Percentiles rank a stretch among this genome's conserved stretches.
phyloP scores from a whole-genome alignment of 148 eudicot genomes.

The Vaccinium macrocarpon region DNA sequence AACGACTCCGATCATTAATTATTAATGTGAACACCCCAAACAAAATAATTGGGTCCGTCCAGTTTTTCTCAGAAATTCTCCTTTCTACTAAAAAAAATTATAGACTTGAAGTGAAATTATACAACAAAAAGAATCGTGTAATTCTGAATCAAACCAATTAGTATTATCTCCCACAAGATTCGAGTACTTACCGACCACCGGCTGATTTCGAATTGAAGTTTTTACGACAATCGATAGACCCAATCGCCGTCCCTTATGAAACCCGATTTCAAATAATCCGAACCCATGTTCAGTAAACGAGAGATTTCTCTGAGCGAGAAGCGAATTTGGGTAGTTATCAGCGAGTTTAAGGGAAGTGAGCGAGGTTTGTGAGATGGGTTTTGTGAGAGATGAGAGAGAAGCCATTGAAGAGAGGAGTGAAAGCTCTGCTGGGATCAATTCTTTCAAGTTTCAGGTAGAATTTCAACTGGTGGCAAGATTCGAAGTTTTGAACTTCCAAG shows the following conservation, averaged over 20 bases:
- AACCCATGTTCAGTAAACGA: constrained; percentile 23
- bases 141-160: neutral
- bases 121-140: no score
- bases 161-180: neutral
- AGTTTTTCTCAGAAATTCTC: neutral
- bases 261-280: constrained; percentile 10
- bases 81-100: neutral
- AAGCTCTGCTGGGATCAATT: neutral
- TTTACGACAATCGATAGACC: constrained; percentile 7
- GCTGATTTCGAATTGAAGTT: constrained; percentile 29
- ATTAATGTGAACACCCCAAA: neutral
- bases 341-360: constrained; percentile 17
- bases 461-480: no score
- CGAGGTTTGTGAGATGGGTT: constrained; percentile 25
- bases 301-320: constrained; percentile 2
- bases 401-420: constrained; percentile 29
- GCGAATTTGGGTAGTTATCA: constrained; percentile 11
- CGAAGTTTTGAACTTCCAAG: no score
- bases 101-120: neutral
- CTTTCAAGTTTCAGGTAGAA: neutral
- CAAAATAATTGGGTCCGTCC: neutral
- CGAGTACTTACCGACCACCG: constrained; percentile 23
- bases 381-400: constrained; percentile 22
- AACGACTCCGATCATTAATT: no score
- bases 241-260: neutral